Conservation (phyloP, 2,329 filamentous ascomycete species). For the Cladosporium sp. region DNA sequence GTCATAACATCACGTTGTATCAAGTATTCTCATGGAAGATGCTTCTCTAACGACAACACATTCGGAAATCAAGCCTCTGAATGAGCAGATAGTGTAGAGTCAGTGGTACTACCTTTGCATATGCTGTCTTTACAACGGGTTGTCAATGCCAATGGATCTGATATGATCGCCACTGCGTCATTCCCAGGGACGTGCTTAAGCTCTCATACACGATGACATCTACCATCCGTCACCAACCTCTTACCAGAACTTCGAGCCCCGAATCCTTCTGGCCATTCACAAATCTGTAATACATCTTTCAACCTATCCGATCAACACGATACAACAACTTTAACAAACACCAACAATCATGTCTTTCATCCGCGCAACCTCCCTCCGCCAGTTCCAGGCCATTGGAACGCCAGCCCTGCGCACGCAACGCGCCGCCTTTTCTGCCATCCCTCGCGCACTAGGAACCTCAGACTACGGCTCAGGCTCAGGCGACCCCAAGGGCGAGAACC, state of each 20-base stretch:
- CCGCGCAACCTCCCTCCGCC: conserved; percentile 16
- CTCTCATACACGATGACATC: conserved; percentile 9
- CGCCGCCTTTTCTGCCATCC: conserved; percentile 24
- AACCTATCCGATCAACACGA: not conserved
- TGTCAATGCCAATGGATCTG: not conserved
- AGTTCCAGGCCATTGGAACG: conserved; percentile 15
- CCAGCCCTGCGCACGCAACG: conserved; percentile 15
- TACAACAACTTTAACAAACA: not conserved
- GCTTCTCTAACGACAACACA: too few species aligned
- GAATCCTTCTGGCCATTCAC: not conserved
- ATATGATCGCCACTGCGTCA: conserved; percentile 8
- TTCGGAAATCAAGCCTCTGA: too few species aligned
- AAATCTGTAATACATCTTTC: not conserved
- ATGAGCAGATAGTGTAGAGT: too few species aligned
- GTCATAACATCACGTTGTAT: too few species aligned
- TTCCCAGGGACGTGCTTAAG: conserved; percentile 1
- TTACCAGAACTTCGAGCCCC: not conserved
- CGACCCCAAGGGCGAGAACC: conserved; percentile 41
- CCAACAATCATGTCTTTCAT: conserved; percentile 20
- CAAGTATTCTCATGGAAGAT: too few species aligned
- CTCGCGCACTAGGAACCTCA: conserved; percentile 32
- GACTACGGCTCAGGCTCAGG: conserved; percentile 43
- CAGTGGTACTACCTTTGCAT: too few species aligned
- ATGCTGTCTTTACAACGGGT: too few species aligned
- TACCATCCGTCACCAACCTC: conserved; percentile 5